Evolutionary conservation across 352 stramenopile species (phyloP).

Genomic region (Globisporangium acanthophoron): DNA sequence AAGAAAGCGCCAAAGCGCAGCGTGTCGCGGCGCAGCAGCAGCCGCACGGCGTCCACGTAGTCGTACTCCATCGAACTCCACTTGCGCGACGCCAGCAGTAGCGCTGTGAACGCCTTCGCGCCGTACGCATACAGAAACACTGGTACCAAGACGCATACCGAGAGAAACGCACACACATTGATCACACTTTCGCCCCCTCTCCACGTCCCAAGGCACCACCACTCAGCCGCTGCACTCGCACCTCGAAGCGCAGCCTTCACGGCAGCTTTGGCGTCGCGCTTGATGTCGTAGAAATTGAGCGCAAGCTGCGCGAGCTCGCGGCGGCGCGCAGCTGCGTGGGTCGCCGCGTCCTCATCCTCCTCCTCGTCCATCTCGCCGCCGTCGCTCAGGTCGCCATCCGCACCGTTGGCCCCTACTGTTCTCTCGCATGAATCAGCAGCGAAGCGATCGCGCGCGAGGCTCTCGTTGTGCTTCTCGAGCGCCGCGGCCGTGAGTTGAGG

Average conservation of each 20-base stretch:
- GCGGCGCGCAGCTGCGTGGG: constrained; percentile 23
- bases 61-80: constrained; percentile 72
- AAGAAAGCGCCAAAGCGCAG: constrained; percentile 48
- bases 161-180: neutral
- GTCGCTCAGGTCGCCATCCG: neutral
- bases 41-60: constrained; percentile 66
- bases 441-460: constrained; percentile 12
- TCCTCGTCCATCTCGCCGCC: constrained; percentile 12
- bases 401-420: neutral
- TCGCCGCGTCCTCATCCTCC: constrained; percentile 12
- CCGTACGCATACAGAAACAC: constrained; percentile 75
- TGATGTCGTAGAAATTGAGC: constrained; percentile 23
- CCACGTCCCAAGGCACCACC: too few relatives aligned
- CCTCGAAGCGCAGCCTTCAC: constrained; percentile 37
- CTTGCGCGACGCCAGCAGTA: constrained; percentile 73
- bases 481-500: constrained; percentile 49
- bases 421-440: too few relatives aligned
- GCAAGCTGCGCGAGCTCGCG: constrained; percentile 29
- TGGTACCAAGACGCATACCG: neutral
- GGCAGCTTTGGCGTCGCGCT: constrained; percentile 41
- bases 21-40: constrained; percentile 48
- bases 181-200: too few relatives aligned
- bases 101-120: constrained; percentile 75
- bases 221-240: constrained; percentile 1
- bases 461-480: constrained; percentile 64